These are phyloP conservation scores for Leptographium wingfieldii DNA, from an alignment of 2,329 filamentous ascomycete species.

Conservation along the genomic window DNA sequence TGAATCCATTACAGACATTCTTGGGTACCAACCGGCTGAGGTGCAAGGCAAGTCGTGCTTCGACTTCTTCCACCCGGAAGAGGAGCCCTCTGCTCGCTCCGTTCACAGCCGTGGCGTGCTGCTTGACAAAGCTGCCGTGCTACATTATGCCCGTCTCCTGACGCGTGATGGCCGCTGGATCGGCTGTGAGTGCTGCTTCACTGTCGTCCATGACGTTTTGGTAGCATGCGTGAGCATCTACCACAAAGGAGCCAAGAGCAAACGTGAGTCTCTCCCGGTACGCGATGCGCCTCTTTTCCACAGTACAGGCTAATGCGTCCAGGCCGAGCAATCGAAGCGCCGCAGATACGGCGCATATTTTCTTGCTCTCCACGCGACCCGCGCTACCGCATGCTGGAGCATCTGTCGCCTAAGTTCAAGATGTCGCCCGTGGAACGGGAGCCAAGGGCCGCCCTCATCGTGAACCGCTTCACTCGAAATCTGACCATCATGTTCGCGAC, in stretches of 20 bases:
- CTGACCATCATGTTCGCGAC: slow-evolving; percentile 81
- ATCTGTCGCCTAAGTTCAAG: slow-evolving; percentile 69
- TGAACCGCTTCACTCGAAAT: slow-evolving; percentile 76
- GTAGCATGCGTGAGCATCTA: slow-evolving; percentile 78
- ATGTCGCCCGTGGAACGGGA: slow-evolving; percentile 54
- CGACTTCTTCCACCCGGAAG: slow-evolving; percentile 76
- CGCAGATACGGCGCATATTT: slow-evolving; percentile 66
- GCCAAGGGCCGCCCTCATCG: slow-evolving; percentile 69
- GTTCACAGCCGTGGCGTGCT: slow-evolving; percentile 61
- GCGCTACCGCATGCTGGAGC: slow-evolving; percentile 80
- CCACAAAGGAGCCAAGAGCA: slow-evolving; percentile 51
- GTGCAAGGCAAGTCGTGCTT: slow-evolving; percentile 67
- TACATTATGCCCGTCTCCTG: slow-evolving; percentile 65
- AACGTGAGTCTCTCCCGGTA: slow-evolving; percentile 45
- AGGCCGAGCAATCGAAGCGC: slow-evolving; percentile 69
- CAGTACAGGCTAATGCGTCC: slow-evolving; percentile 5
- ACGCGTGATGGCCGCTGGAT: slow-evolving; percentile 60
- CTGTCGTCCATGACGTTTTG: slow-evolving; percentile 75
- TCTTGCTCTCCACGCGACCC: slow-evolving; percentile 71
- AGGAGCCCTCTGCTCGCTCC: slow-evolving; percentile 60
- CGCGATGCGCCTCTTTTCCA: not conserved
- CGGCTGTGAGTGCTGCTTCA: slow-evolving; percentile 80
- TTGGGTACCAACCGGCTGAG: slow-evolving; percentile 67
- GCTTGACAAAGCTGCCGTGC: slow-evolving; percentile 72
- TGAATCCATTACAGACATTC: slow-evolving; percentile 70